A percentile compares a stretch with the other conserved stretches of the same genome.
These are phyloP conservation scores for Kingdonia uniflora DNA, from an alignment of 164 flowering plant genomes.

Conservation along the genomic window DNA sequence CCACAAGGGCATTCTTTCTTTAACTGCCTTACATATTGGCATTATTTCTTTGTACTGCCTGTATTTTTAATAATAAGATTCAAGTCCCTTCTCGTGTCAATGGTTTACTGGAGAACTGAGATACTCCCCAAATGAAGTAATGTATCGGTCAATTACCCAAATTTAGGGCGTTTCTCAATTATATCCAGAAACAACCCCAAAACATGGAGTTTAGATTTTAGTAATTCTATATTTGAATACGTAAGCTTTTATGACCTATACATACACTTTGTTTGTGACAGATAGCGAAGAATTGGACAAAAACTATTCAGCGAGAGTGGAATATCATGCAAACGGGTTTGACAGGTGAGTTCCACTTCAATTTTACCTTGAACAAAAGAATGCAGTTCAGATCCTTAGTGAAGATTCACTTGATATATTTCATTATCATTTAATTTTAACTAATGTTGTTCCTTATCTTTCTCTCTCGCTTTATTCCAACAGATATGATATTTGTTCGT, in stretches of 20 bases:
- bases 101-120: no score
- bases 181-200: no score
- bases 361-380: neutral
- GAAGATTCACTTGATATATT: neutral
- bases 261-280: neutral
- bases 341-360: slow-evolving; percentile 11
- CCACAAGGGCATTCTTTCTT: no score
- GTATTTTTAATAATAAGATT: no score
- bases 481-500: slow-evolving; percentile 22
- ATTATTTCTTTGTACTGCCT: neutral
- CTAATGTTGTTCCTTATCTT: neutral
- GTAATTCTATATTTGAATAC: no score
- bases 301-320: slow-evolving; percentile 24
- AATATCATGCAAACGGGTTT: slow-evolving; percentile 15
- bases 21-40: no score
- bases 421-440: neutral
- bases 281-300: slow-evolving; percentile 18
- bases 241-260: no score
- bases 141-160: no score
- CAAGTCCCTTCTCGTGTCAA: no score
- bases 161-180: no score
- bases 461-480: neutral
- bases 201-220: no score
- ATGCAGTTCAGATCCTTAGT: neutral
- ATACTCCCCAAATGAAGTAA: no score